Percentiles rank a stretch among this genome's conserved stretches.
These are phyloP conservation scores for Cryphonectria naterciae DNA, from an alignment of 2,329 filamentous ascomycete species.

Conservation along the genomic window DNA sequence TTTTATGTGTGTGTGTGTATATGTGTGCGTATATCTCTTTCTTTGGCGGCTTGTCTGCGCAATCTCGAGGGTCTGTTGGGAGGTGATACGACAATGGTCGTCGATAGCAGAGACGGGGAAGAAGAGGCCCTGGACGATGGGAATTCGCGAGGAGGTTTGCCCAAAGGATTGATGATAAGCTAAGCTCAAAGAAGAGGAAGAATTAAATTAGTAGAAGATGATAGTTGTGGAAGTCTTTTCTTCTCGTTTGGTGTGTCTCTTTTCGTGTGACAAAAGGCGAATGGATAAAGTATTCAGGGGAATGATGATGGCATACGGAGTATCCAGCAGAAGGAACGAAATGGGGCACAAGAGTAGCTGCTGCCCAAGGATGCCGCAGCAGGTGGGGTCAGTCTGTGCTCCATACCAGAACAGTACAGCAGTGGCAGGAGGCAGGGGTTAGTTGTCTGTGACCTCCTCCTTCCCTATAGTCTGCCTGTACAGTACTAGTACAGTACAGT, in stretches of 20 bases:
- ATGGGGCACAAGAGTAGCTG: slow-evolving; percentile 1
- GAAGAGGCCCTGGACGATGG: background rate
- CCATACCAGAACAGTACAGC: background rate
- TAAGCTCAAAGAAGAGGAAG: background rate
- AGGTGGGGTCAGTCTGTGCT: background rate
- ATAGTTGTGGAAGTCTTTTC: background rate
- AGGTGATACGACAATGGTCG: background rate
- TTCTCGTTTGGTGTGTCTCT: background rate
- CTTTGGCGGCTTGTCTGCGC: background rate
- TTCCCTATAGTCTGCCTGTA: background rate
- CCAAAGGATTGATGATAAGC: background rate
- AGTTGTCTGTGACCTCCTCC: background rate
- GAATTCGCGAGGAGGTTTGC: background rate
- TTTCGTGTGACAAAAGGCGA: background rate
- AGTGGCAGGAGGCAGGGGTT: background rate
- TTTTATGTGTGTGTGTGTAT: background rate
- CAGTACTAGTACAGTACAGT: too few species aligned
- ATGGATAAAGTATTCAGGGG: slow-evolving; percentile 1
- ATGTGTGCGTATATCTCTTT: background rate
- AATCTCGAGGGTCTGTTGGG: background rate
- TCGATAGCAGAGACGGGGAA: background rate
- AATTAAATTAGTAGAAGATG: background rate
- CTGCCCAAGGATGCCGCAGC: background rate
- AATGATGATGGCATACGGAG: background rate
- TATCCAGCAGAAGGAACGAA: slow-evolving; percentile 1